A percentile compares a stretch with the other conserved stretches of the same genome.
Conservation (phyloP, 2,329 filamentous ascomycete species). For the Ophiostoma quercus region DNA sequence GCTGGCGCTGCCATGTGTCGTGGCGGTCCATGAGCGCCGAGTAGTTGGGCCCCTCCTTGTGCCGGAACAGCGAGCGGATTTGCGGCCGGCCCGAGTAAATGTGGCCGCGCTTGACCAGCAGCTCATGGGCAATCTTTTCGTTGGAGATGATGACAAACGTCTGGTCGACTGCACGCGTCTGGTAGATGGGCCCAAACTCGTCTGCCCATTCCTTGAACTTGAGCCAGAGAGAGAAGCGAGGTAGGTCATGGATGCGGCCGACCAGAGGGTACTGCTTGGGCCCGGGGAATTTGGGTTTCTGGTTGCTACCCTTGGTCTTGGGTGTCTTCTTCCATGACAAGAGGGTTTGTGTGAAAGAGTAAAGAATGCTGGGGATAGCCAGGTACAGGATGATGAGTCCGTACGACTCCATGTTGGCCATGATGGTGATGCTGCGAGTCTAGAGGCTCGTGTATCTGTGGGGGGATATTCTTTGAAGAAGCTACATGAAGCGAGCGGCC, state of each 20-base stretch:
- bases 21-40: constrained; percentile 49
- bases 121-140: constrained; percentile 45
- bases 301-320: background rate
- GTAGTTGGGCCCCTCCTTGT: constrained; percentile 46
- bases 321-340: background rate
- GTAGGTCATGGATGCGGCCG: constrained; percentile 46
- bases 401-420: background rate
- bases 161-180: constrained; percentile 39
- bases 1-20: constrained; percentile 45
- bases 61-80: constrained; percentile 45
- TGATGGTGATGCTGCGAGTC: background rate
- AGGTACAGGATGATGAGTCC: background rate
- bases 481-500: background rate
- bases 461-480: background rate
- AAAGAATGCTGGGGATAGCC: background rate
- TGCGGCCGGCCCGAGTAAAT: constrained; percentile 48
- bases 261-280: constrained; percentile 45
- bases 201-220: constrained; percentile 48
- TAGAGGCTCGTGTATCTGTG: background rate
- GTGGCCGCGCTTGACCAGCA: constrained; percentile 46
- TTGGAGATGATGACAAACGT: constrained; percentile 45
- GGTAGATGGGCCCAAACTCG: constrained; percentile 41
- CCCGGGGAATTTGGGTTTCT: constrained; percentile 39
- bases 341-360: background rate
- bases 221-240: constrained; percentile 45